Evolutionary conservation across 768 basidiomycete genomes (phyloP), one percentile per base, ranked within the genome.

Genomic region (Exsudoporus frostii): DNA sequence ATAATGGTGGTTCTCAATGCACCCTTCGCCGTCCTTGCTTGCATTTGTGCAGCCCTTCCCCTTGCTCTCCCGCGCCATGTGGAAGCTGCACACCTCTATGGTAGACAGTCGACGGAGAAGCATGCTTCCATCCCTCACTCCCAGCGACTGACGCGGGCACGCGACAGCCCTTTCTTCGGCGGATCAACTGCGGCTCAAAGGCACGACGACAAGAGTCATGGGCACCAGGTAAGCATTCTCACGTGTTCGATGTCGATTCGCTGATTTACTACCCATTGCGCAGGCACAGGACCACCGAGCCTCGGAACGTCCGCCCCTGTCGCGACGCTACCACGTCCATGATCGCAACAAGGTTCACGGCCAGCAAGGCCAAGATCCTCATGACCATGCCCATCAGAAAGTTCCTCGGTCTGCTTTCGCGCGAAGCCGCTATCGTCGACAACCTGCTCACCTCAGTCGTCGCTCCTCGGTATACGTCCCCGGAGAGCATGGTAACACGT

Each of bases 1-100:
- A 65, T 53, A 61, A 86, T 86, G 85, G 74, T 80, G 55, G 65
- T 72, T 44, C 71, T 84, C 54, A 71, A 71, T 45, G 56, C 75
- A 36, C 80, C 70, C 55, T 77, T 86, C 65, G 64, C 79, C 7
- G 34, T 74, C 40, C 69, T 80, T 29, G 78, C 76, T 57, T 69
- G 77, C 37, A 62, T 83, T 49, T 73, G 76, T 56, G 71, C 73
- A 3, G 72, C 75, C 34, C 51, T 83, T 24, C 74, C 74, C 3
- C 48, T 75, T 22, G 72, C 76, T 37, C 40, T 64, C 29, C 59
- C 48, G 9, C 44, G 41, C 5, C 36, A 67, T 30, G 76, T 64
- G 24, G 72, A 73, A 45, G 80, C 72, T 19, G 74, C 73, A n/a
- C 74, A 73, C 45, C 60, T 79, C 49, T 55, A 57, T 30, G 53